Evolutionary conservation across 2,329 filamentous ascomycete genomes (phyloP).

Genomic region (Apiospora sp.): DNA sequence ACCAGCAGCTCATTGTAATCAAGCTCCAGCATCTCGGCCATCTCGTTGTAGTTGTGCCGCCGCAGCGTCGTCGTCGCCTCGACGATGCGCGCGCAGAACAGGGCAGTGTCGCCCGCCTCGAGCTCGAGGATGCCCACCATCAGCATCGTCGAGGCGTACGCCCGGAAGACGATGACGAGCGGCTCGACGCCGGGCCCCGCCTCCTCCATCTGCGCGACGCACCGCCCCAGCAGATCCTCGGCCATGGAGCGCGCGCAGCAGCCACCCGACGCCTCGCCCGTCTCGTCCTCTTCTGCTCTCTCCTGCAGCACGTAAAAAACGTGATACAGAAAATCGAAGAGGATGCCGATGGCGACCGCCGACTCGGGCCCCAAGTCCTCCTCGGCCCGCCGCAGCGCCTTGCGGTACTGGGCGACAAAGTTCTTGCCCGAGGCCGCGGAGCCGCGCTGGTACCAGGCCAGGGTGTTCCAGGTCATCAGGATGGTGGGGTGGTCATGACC

Average conservation of each 20-base stretch:
- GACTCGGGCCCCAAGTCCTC: neutral
- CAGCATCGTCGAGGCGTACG: conserved; percentile 7
- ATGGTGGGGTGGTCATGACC: conserved; percentile 6
- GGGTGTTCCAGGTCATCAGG: conserved; percentile 16
- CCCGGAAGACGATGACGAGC: neutral
- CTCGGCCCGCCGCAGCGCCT: neutral
- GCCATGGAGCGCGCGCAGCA: conserved; percentile 2
- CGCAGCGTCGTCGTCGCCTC: neutral
- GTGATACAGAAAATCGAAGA: conserved; percentile 2
- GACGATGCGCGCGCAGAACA: neutral
- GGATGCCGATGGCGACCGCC: neutral
- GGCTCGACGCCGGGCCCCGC: neutral
- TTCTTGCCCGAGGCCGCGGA: neutral
- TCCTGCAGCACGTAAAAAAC: conserved; percentile 12
- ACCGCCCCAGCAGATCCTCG: neutral
- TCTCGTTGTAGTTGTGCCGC: neutral
- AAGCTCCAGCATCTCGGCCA: neutral
- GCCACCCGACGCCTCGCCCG: neutral
- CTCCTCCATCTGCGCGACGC: neutral
- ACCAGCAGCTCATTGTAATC: neutral
- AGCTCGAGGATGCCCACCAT: conserved; percentile 15
- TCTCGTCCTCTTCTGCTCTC: neutral
- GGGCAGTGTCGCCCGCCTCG: neutral
- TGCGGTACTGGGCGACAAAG: neutral
- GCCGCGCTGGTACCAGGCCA: conserved; percentile 11